A percentile compares a stretch with the other conserved stretches of the same genome.
Conservation (phyloP, 2,329 filamentous ascomycete species). For the Microcera coccophila region DNA sequence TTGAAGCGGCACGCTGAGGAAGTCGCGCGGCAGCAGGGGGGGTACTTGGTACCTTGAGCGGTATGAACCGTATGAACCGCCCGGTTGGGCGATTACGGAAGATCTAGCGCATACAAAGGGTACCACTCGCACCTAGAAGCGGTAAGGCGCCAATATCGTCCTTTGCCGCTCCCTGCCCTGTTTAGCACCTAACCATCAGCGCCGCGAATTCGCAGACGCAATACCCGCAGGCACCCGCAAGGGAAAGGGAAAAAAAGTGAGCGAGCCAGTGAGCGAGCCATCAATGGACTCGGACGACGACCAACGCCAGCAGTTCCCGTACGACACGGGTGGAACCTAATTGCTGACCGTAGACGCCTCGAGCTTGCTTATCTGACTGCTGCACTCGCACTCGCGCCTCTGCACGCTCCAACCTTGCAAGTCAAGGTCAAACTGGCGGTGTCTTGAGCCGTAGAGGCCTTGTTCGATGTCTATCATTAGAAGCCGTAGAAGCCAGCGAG, state of each 20-base stretch:
- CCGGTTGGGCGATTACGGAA: background rate
- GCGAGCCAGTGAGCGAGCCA: constrained; percentile 7
- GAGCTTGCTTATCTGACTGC: no score
- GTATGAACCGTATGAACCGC: background rate
- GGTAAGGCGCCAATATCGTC: constrained; percentile 23
- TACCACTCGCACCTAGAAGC: constrained; percentile 16
- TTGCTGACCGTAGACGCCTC: no score
- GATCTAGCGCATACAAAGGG: background rate
- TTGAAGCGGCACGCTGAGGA: no score
- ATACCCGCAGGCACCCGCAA: background rate
- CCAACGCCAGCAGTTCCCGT: no score
- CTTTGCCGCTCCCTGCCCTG: constrained; percentile 10
- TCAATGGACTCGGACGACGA: background rate
- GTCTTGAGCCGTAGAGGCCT: no score
- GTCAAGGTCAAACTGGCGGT: no score
- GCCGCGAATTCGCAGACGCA: constrained; percentile 11
- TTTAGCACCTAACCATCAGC: background rate
- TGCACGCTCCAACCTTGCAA: no score
- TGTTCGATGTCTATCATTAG: no score
- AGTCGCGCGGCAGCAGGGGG: background rate
- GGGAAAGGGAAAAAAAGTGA: background rate
- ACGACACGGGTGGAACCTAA: no score
- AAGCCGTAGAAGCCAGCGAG: background rate
- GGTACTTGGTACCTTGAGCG: no score
- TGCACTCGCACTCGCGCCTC: no score